Base-by-base conservation (phyloP, 2,329 filamentous ascomycete species). In the Seiridium unicorne region DNA sequence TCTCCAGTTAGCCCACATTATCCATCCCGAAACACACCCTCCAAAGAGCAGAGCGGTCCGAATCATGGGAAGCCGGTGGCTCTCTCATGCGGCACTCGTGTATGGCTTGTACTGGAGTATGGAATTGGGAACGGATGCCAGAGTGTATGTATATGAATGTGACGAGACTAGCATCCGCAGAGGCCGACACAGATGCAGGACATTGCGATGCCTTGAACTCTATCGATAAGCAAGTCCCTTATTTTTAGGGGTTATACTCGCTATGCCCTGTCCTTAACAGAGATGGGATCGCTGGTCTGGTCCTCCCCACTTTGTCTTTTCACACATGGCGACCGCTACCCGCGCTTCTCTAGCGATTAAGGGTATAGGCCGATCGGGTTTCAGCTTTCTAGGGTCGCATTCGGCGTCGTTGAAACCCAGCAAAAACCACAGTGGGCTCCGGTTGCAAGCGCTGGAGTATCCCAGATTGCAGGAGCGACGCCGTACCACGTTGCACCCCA, bases 241-340 rank as follows among this genome's bases (percentile, higher is more conserved):
- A 51, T 51, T 51, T 51, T 51, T 8, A 31, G 49, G 18, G 18
- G 4, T 31, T 51, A 51, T 51, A 51, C 6, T 31, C 13, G 49
- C 49, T 10, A 34, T 51, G 49, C 34, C 49, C n/a, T 8, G 49
- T 51, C 49, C n/a, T 8, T 48, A 18, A 11, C 46, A 2, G n/a
- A 11, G n/a, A n/a, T 48, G 46, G n/a, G 46, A n/a, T 48, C 46
- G 8, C 46, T 31, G 13, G n/a, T 44, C 38, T 7, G 38, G 38
- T 42, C 2, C 38, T 42, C 38, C 13, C 38, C 38, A 67, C 66
- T 66, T 66, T 68, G 64, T 18, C 35, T 32, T 26, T 31, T 36
- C 11, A 69, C 64, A 66, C 66, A 62, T 66, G 66, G 66, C 64
- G 68, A 69, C 66, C 66, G 68, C 65, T 69, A 69, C 66, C 68